Conservation (phyloP, 441 rosid species). For the Erysimum cheiri region DNA sequence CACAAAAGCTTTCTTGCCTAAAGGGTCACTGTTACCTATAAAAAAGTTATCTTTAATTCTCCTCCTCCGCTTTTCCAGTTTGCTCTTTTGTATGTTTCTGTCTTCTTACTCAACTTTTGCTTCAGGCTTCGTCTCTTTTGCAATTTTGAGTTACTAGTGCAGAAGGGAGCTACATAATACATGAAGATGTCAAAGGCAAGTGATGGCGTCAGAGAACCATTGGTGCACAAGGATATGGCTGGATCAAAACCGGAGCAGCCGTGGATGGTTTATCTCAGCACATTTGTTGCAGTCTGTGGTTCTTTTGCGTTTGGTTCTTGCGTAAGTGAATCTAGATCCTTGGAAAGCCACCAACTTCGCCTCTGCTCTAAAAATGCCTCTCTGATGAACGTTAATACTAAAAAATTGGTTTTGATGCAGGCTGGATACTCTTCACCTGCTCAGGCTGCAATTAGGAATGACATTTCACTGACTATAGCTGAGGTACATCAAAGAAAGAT, state of each 20-base stretch:
- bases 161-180: constrained; percentile 11
- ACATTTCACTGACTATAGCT: constrained; percentile 66
- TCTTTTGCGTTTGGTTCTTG: constrained; percentile 89
- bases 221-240: constrained; percentile 35
- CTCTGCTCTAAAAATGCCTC: neutral
- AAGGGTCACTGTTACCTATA: constrained; percentile 20
- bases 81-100: constrained; percentile 26
- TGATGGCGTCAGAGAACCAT: constrained; percentile 39
- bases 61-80: constrained; percentile 33
- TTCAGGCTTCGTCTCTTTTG: constrained; percentile 38
- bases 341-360: constrained; percentile 14
- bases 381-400: neutral
- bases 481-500: constrained; percentile 53
- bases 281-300: constrained; percentile 86
- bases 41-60: constrained; percentile 16
- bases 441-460: constrained; percentile 74
- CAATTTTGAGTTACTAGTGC: constrained; percentile 20
- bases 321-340: constrained; percentile 53
- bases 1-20: constrained; percentile 33
- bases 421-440: constrained; percentile 93
- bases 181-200: constrained; percentile 37
- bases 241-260: constrained; percentile 48
- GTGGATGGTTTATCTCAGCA: constrained; percentile 85
- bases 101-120: constrained; percentile 35
- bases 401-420: constrained; percentile 54